Percentiles rank a stretch among this genome's conserved stretches.
phyloP scores from a whole-genome alignment of 805 yeast species.

The Metschnikowia drakensbergensis region DNA sequence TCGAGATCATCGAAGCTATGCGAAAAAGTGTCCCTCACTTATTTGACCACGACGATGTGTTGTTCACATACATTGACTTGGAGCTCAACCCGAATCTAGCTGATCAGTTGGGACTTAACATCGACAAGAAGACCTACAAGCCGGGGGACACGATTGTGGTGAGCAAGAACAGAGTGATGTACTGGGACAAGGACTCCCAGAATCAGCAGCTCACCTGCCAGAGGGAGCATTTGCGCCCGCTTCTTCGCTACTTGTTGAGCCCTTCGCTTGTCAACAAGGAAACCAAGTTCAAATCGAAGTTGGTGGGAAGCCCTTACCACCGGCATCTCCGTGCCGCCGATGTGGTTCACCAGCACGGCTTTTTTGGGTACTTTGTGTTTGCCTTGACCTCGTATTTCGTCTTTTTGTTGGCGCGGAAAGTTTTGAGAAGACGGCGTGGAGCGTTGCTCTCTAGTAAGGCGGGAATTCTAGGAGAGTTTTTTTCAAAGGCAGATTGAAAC shows the following conservation, averaged over 20 bases:
- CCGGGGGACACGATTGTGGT: constrained; percentile 59
- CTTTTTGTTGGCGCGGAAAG: neutral
- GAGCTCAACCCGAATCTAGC: constrained; percentile 31
- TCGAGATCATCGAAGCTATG: constrained; percentile 45
- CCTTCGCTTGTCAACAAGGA: constrained; percentile 21
- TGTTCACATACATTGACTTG: constrained; percentile 52
- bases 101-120: constrained; percentile 34
- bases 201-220: constrained; percentile 38
- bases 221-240: constrained; percentile 30
- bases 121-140: constrained; percentile 28
- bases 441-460: constrained; percentile 1
- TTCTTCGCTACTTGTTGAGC: constrained; percentile 39
- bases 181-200: constrained; percentile 29
- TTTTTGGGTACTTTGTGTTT: constrained; percentile 37
- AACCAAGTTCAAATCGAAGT: constrained; percentile 20
- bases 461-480: constrained; percentile 14
- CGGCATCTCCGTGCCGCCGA: constrained; percentile 40
- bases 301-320: constrained; percentile 45
- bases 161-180: constrained; percentile 37
- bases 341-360: constrained; percentile 40
- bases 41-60: constrained; percentile 39
- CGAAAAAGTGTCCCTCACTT: constrained; percentile 48
- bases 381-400: constrained; percentile 5
- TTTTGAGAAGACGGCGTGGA: constrained; percentile 2
- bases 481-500: constrained; percentile 12